Percentiles rank a stretch among this genome's conserved stretches.
Conservation (phyloP, 192 early-diverging fungal genomes). For the Backusella liffmaniae region DNA sequence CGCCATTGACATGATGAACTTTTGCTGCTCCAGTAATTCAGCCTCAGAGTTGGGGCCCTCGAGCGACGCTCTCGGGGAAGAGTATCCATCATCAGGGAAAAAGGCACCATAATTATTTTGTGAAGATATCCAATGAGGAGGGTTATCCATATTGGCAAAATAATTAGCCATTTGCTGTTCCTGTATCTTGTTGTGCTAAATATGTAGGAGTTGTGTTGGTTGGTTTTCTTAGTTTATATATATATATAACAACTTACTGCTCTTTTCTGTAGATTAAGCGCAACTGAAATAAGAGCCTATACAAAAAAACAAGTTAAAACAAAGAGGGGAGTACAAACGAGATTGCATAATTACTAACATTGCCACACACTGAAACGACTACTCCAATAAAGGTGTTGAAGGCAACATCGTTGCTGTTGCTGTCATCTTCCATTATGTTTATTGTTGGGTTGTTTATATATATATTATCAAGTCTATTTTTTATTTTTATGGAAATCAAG, state of each 20-base stretch:
- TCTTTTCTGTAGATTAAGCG: constrained; percentile 72
- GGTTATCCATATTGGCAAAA: constrained; percentile 29
- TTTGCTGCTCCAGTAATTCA: constrained; percentile 17
- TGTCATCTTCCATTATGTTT: not conserved
- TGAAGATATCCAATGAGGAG: constrained; percentile 29
- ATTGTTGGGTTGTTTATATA: not conserved
- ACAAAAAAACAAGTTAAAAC: not conserved
- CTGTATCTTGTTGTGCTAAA: constrained; percentile 31
- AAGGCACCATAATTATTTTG: constrained; percentile 11
- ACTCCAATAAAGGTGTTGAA: constrained; percentile 62
- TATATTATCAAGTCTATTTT: not conserved
- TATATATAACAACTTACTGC: constrained; percentile 46
- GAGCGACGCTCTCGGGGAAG: constrained; percentile 31
- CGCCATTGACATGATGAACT: constrained; percentile 28
- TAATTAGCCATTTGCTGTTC: constrained; percentile 30
- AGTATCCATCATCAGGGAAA: constrained; percentile 42
- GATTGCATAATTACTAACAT: constrained; percentile 42
- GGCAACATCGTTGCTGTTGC: constrained; percentile 19
- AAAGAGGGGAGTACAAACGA: not conserved
- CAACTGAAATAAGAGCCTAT: constrained; percentile 65
- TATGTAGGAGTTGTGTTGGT: not conserved
- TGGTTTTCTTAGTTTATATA: not conserved
- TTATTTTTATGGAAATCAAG: not conserved
- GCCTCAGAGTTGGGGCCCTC: constrained; percentile 13
- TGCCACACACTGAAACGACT: constrained; percentile 59